Percentiles rank a stretch among this genome's conserved stretches.
phyloP scores from a whole-genome alignment of 192 early-diverging fungal species.

The Cetraspora pellucida region DNA sequence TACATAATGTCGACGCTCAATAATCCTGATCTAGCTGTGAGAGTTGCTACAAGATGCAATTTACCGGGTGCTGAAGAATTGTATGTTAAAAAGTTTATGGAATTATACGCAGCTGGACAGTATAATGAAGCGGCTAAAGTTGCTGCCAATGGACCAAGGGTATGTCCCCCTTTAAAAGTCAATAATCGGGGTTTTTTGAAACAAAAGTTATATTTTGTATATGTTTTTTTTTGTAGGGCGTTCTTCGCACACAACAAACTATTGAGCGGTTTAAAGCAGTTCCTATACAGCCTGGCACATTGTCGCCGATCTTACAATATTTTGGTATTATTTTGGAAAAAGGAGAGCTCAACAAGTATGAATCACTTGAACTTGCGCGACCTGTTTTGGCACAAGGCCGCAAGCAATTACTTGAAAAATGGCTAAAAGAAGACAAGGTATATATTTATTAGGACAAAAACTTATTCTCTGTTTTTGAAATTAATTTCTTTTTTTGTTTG shows the following conservation, averaged over 20 bases:
- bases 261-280: constrained; percentile 93
- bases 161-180: too few relatives aligned
- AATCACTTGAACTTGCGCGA: constrained; percentile 90
- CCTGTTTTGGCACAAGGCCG: constrained; percentile 88
- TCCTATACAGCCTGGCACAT: constrained; percentile 72
- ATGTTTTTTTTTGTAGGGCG: constrained; percentile 56
- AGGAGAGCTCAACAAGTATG: constrained; percentile 91
- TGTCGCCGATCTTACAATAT: constrained; percentile 95
- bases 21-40: constrained; percentile 89
- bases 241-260: constrained; percentile 90
- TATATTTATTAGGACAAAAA: not conserved
- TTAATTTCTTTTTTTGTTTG: not conserved
- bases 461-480: not conserved
- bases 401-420: constrained; percentile 95
- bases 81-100: constrained; percentile 89
- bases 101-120: constrained; percentile 73
- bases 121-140: constrained; percentile 92
- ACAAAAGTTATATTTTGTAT: too few relatives aligned
- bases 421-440: constrained; percentile 96
- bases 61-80: constrained; percentile 93
- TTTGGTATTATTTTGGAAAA: constrained; percentile 96
- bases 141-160: constrained; percentile 89
- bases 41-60: constrained; percentile 85
- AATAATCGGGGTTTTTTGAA: too few relatives aligned
- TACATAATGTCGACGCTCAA: constrained; percentile 83